phyloP scores from a whole-genome alignment of 2,329 filamentous ascomycete species.

The Colletotrichum lupini region DNA sequence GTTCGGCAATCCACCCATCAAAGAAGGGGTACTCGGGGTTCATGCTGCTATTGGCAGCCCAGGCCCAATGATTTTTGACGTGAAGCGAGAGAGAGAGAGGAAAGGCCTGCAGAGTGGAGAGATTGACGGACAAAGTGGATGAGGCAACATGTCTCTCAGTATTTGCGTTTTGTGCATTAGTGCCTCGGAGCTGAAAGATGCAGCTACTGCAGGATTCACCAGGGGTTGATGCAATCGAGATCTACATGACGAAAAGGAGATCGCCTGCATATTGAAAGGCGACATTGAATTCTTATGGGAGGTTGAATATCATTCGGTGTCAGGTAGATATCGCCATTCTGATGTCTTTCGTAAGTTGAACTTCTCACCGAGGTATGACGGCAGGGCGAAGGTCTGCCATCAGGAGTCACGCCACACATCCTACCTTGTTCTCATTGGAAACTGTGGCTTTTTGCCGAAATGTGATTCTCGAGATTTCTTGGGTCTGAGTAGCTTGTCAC shows the following conservation, averaged over 20 bases:
- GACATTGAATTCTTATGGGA: neutral
- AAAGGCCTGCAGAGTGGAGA: neutral
- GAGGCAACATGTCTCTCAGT: conserved; percentile 10
- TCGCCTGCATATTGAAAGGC: conserved; percentile 3
- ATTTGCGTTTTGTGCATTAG: conserved; percentile 26
- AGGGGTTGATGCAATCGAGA: conserved; percentile 13
- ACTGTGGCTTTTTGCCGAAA: too few relatives aligned
- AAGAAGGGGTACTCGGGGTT: neutral
- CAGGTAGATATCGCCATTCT: neutral
- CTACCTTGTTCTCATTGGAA: too few relatives aligned
- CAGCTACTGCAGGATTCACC: neutral
- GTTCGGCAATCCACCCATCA: neutral
- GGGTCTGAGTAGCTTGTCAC: neutral
- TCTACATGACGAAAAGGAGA: neutral
- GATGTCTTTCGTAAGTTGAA: neutral
- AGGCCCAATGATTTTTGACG: neutral
- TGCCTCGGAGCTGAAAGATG: conserved; percentile 13
- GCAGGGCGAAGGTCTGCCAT: neutral
- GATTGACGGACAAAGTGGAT: neutral
- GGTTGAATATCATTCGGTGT: neutral
- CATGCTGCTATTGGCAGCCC: neutral
- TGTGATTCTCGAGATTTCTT: too few relatives aligned
- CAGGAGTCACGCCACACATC: neutral
- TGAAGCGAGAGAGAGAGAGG: neutral
- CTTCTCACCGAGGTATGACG: neutral